Evolutionary conservation across 441 rosid species (phyloP), one percentile per base, ranked within the genome.

Genomic region (Euphorbia celastroides): DNA sequence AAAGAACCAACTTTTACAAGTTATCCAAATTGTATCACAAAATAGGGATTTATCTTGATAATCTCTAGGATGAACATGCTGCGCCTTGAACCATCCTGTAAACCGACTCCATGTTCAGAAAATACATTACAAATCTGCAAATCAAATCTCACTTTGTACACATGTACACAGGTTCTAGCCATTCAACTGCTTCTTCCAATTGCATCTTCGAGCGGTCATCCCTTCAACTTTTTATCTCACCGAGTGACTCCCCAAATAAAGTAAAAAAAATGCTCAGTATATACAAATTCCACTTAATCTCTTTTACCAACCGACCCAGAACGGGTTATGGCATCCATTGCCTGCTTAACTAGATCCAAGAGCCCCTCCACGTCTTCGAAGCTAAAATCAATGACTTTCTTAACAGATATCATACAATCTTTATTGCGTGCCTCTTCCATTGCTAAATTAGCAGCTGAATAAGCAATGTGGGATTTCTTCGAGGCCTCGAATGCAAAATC

Each of bases 401-500:
- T 87, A 71, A 90, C 67, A 67, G 87, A 79, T 73, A 80, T 48
- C 51, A 85, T 64, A 68, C 67, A 79, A 48, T 86, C 82, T 70
- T 50, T 74, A 57, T 78, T 74, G 70, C 74, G 75, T 25, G 78
- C 70, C 73, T 78, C 85, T 75, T 76, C 82, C 70, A 79, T 66
- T 60, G 44, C 64, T 42, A 70, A 71, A 70, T 68, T 77, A 62
- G 84, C 86, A 36, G 88, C 84, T 51, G 69, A 74, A 73, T 88
- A 85, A 74, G 93, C 80, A 67, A 34, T 77, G 42, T 70, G 87
- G 65, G 84, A 80, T 74, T 89, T 93, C 67, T 71, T 81, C 51
- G 93, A 89, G 68, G 95, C 97, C 65, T 85, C 97, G 89, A 91
- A 68, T 11, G 92, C 95, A 71, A 72, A 80, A 79, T 70, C 70